phyloP scores from a whole-genome alignment of 2,329 filamentous ascomycete species.

The Aspergillus latus region DNA sequence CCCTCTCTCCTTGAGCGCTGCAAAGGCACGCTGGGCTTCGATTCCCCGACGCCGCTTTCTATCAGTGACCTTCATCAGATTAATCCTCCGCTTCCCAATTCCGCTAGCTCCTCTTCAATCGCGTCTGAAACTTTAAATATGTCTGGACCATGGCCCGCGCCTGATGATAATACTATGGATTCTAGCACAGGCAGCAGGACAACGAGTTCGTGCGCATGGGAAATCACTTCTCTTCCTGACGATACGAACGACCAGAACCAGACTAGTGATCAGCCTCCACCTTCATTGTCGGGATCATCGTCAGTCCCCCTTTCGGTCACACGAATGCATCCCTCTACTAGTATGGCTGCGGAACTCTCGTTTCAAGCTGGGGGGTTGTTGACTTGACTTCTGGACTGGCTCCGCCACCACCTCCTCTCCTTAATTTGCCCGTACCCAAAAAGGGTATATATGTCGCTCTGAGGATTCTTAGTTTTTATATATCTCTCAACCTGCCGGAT shows the following conservation, averaged over 20 bases:
- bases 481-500: too few relatives aligned
- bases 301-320: constrained; percentile 3
- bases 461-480: too few relatives aligned
- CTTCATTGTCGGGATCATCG: background rate
- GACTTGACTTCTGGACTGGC: background rate
- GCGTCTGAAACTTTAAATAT: too few relatives aligned
- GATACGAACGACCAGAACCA: background rate
- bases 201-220: too few relatives aligned
- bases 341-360: background rate
- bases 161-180: too few relatives aligned
- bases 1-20: constrained; percentile 34
- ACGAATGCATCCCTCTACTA: constrained; percentile 7
- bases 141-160: too few relatives aligned
- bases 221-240: background rate
- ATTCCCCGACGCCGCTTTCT: constrained; percentile 26
- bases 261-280: background rate
- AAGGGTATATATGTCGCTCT: too few relatives aligned
- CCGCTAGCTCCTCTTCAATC: background rate
- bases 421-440: too few relatives aligned
- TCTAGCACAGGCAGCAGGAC: too few relatives aligned
- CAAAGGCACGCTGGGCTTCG: constrained; percentile 31
- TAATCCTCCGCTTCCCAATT: constrained; percentile 16
- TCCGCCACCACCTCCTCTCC: too few relatives aligned
- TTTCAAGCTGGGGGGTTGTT: background rate
- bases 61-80: constrained; percentile 29